Base-by-base conservation (phyloP, 2,329 filamentous ascomycete genomes). In the Scedosporium minutisporum region DNA sequence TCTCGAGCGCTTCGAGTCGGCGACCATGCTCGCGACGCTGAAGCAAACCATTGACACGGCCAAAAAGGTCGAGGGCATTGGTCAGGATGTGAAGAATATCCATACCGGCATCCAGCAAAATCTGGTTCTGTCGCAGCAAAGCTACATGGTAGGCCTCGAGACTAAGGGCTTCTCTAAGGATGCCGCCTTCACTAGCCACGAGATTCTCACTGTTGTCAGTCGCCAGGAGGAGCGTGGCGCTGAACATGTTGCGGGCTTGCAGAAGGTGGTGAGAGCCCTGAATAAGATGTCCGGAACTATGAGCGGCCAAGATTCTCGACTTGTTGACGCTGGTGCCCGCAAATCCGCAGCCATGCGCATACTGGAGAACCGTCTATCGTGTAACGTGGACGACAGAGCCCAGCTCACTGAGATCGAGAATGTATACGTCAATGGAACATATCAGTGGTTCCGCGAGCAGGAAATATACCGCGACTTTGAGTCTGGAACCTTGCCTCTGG, bases 21-120 rank as follows among this genome's bases (percentile, higher is more conserved):
- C 73, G 0, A 73, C 72, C 0, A 69, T 73, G 46, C 70, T 73
- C 44, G 71, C 72, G 3, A 74, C 72, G 23, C 65, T 73, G 0
- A 70, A 68, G 0, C 72, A 74, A 57, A 74, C 70, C 0, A 70
- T 74, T 53, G 72, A 73, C 48, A 63, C 41, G 18, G 63, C 67
- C 3, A 66, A 69, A 25, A 68, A 65, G 3, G 71, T 73, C 70
- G 67, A 63, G 3, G 18, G 62, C 66, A 14, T 67, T 65, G 33
- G 61, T 59, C 5, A 68, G 66, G 6, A 58, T 64, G 3, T 66
- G 66, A 10, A 64, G 58, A 23, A 65, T 42, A 62, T 62, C 42
- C 41, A 58, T 16, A 3, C 21, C 23, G 63, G 44, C 27, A 44
- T 63, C 29, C 51, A 60, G 55, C 33, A 63, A 55, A 60, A 63